Evolutionary conservation across 192 early-diverging fungal species (phyloP).

Genomic region (Coemansia sp.): DNA sequence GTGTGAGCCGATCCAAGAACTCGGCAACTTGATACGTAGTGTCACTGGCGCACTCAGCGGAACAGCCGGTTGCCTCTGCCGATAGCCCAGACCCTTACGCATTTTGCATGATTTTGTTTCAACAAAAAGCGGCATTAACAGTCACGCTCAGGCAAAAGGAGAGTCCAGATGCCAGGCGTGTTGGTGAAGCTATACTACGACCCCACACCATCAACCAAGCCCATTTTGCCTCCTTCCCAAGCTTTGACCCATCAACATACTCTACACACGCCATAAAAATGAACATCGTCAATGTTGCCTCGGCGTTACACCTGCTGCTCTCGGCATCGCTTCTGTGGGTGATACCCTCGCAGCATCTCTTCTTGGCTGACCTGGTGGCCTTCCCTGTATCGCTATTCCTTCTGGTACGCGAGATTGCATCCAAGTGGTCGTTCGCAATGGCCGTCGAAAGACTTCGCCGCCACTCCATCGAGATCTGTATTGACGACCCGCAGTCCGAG

Average conservation of each 20-base stretch:
- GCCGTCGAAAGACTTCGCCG: constrained; percentile 1
- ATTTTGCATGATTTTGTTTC: not conserved
- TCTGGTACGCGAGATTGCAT: constrained; percentile 30
- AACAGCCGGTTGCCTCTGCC: not conserved
- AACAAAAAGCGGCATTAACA: not conserved
- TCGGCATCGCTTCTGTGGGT: constrained; percentile 43
- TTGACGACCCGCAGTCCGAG: constrained; percentile 5
- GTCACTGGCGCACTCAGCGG: not conserved
- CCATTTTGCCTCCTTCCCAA: not conserved
- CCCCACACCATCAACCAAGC: too few relatives aligned
- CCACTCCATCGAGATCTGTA: constrained; percentile 1
- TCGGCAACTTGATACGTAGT: not conserved
- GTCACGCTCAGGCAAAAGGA: too few relatives aligned
- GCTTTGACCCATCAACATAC: not conserved
- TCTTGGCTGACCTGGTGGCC: constrained; percentile 42
- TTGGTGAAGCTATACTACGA: not conserved
- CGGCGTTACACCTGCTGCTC: constrained; percentile 35
- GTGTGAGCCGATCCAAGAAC: not conserved
- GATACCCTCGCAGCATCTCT: constrained; percentile 29
- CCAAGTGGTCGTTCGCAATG: constrained; percentile 9
- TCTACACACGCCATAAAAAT: constrained; percentile 1
- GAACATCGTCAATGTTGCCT: constrained; percentile 23
- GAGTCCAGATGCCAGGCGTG: not conserved
- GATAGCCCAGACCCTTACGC: not conserved
- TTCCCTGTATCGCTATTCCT: constrained; percentile 45